Conservation (phyloP, 2,329 filamentous ascomycete genomes). For the Aspergillus sergii region DNA sequence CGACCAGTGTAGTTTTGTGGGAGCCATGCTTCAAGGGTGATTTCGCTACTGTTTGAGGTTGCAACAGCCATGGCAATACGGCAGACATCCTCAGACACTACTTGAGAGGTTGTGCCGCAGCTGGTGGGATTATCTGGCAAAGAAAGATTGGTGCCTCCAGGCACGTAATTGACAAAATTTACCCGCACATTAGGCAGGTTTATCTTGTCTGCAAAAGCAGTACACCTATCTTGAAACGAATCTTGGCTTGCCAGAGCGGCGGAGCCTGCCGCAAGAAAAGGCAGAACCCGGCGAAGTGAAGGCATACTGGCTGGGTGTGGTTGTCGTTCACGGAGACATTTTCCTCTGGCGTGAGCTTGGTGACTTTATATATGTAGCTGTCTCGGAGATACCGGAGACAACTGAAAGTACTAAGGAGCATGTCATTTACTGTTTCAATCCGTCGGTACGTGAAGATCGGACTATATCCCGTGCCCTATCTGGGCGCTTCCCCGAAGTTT, state of each 20-base stretch:
- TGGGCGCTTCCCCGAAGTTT: constrained; percentile 7
- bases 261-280: constrained; percentile 24
- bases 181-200: constrained; percentile 33
- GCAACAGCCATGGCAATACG: constrained; percentile 46
- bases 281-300: constrained; percentile 13
- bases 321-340: not conserved
- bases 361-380: not conserved
- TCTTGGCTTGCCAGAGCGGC: constrained; percentile 26
- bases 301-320: constrained; percentile 12
- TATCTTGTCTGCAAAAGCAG: constrained; percentile 28
- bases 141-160: constrained; percentile 40
- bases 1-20: constrained; percentile 50
- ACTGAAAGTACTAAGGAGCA: not conserved
- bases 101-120: constrained; percentile 38
- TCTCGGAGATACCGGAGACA: not conserved
- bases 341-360: not conserved
- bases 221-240: constrained; percentile 29
- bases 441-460: not conserved
- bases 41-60: constrained; percentile 48
- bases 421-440: not conserved
- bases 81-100: constrained; percentile 43
- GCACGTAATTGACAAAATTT: constrained; percentile 37
- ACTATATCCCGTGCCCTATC: not conserved
- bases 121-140: constrained; percentile 41
- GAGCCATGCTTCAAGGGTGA: constrained; percentile 53